phyloP scores from a whole-genome alignment of 164 flowering plant species.

The Vitis cinerea region DNA sequence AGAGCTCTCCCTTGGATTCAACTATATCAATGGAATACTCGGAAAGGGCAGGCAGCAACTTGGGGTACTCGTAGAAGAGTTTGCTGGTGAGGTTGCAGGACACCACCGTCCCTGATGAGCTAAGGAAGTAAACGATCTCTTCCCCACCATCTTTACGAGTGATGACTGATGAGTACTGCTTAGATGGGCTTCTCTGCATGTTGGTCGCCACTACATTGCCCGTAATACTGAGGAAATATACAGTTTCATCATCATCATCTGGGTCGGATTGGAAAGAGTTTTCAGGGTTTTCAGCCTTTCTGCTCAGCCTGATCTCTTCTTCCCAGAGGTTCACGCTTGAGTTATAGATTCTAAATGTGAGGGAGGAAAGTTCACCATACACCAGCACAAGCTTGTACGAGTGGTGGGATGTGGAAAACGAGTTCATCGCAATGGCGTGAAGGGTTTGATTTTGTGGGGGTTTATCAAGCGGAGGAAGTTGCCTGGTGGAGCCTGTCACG shows the following conservation, averaged over 20 bases:
- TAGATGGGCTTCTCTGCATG: constrained; percentile 66
- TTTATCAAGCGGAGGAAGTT: constrained; percentile 30
- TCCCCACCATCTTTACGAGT: constrained; percentile 35
- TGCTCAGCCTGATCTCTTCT: constrained; percentile 11
- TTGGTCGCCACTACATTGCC: constrained; percentile 65
- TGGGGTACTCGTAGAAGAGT: constrained; percentile 53
- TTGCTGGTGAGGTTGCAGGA: constrained; percentile 40
- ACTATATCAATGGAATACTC: constrained; percentile 76
- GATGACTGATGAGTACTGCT: constrained; percentile 62
- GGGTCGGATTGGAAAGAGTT: constrained; percentile 11
- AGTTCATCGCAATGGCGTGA: constrained; percentile 59
- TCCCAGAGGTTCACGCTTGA: constrained; percentile 41
- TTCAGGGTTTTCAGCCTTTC: constrained; percentile 4
- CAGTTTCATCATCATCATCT: constrained; percentile 30
- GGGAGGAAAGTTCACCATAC: constrained; percentile 46
- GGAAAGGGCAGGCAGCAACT: constrained; percentile 48
- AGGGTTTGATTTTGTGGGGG: constrained; percentile 21
- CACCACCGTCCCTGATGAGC: constrained; percentile 55
- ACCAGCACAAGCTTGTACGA: constrained; percentile 50
- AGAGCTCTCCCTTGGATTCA: constrained; percentile 53
- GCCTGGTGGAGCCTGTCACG: constrained; percentile 38
- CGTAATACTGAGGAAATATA: constrained; percentile 59
- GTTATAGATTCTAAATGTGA: constrained; percentile 37
- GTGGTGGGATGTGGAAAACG: constrained; percentile 8
- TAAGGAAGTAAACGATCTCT: constrained; percentile 53